Conservation (phyloP, 306 rosid species). For the Cyclanthera cordifolia region DNA sequence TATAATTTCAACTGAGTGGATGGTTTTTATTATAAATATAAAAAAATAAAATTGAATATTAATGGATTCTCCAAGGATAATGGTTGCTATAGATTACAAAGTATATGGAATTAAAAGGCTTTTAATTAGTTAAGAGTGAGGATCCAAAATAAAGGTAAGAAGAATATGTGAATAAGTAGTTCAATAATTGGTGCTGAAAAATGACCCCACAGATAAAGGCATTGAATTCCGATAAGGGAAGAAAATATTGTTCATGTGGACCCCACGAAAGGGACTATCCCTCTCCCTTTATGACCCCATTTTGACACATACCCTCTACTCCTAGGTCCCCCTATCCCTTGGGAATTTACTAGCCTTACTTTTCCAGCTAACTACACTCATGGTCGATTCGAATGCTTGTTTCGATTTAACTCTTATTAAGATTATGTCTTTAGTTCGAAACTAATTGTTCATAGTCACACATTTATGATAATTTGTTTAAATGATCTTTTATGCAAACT, state of each 20-base stretch:
- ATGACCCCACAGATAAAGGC: constrained; percentile 12
- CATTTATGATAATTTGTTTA: too few relatives aligned
- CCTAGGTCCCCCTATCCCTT: constrained; percentile 4
- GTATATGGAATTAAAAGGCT: constrained; percentile 5
- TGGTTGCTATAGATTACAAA: background rate
- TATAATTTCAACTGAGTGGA: background rate
- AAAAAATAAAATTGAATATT: too few relatives aligned
- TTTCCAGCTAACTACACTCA: background rate
- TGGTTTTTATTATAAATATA: background rate
- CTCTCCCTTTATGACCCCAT: constrained; percentile 10
- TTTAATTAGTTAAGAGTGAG: background rate
- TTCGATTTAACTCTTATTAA: too few relatives aligned
- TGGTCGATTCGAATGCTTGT: background rate
- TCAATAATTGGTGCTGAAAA: constrained; percentile 7
- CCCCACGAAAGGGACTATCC: constrained; percentile 14
- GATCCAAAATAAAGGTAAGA: background rate
- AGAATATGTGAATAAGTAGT: constrained; percentile 9
- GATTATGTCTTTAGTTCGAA: too few relatives aligned
- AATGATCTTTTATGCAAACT: too few relatives aligned
- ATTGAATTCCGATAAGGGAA: constrained; percentile 9
- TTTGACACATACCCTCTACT: constrained; percentile 10
- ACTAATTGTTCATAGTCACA: too few relatives aligned
- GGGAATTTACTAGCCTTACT: background rate
- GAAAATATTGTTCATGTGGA: constrained; percentile 3
- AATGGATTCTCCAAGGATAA: background rate